These are phyloP conservation scores for Penicillium diatomitis DNA, from an alignment of 495 filamentous ascomycete species.

Conservation along the genomic window DNA sequence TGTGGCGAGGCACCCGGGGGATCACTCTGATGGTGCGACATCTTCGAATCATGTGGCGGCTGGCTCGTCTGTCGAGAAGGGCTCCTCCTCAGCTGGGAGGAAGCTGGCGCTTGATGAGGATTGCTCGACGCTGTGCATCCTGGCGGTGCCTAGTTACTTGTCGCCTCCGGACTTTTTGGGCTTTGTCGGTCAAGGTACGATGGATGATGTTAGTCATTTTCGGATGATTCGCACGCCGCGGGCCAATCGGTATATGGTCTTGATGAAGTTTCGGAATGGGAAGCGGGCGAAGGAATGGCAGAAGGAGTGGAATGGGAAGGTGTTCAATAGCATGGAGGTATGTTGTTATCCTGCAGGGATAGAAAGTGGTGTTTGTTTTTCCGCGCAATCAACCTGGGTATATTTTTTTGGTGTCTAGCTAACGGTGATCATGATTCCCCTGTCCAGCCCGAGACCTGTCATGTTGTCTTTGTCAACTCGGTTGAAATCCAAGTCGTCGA, in stretches of 20 bases:
- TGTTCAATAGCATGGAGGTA: constrained; percentile 92
- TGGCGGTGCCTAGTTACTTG: constrained; percentile 90
- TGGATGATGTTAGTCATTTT: constrained; percentile 86
- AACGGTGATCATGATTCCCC: constrained; percentile 9
- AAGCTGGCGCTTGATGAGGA: constrained; percentile 40
- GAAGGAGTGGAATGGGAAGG: constrained; percentile 84
- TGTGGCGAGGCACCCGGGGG: constrained; percentile 23
- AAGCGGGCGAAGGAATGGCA: constrained; percentile 71
- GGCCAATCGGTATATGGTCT: constrained; percentile 88
- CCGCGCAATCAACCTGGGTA: too few species aligned
- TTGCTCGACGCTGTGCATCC: constrained; percentile 85
- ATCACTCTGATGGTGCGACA: constrained; percentile 1
- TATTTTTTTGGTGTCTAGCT: too few species aligned
- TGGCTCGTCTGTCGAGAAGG: too few species aligned
- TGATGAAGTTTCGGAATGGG: constrained; percentile 86
- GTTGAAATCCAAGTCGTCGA: constrained; percentile 54
- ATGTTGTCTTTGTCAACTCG: constrained; percentile 90
- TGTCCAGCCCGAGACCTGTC: constrained; percentile 82
- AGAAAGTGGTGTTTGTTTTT: not conserved
- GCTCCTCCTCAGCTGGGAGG: constrained; percentile 6
- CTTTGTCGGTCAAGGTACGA: constrained; percentile 83
- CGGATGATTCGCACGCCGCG: constrained; percentile 86
- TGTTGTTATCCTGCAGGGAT: constrained; percentile 11
- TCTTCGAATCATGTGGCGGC: too few species aligned
- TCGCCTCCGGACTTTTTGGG: constrained; percentile 86